phyloP scores from a whole-genome alignment of 306 rosid species.

The Prunus campanulata region DNA sequence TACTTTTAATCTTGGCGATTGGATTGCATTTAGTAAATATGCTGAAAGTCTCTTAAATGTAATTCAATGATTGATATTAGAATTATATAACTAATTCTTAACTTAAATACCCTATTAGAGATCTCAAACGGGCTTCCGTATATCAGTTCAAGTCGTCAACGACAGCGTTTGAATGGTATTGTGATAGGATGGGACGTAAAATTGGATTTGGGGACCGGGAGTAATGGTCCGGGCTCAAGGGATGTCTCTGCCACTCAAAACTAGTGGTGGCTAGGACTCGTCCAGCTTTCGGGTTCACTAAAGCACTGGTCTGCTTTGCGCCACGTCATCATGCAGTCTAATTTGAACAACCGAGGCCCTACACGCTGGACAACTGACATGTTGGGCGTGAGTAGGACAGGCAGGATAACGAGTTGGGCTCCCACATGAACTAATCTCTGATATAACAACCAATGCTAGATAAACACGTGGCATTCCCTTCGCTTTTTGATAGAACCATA shows the following conservation, averaged over 20 bases:
- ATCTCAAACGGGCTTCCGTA: too few relatives aligned
- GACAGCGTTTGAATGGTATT: neutral
- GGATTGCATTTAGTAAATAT: too few relatives aligned
- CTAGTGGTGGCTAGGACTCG: slow-evolving; percentile 14
- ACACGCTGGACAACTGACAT: neutral
- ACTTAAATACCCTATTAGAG: too few relatives aligned
- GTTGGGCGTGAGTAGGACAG: neutral
- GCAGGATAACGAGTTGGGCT: slow-evolving; percentile 1
- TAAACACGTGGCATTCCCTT: neutral
- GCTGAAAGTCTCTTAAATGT: fast-evolving
- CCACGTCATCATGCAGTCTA: slow-evolving; percentile 5
- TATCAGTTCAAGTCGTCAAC: too few relatives aligned
- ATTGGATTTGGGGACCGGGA: neutral
- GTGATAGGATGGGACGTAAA: neutral
- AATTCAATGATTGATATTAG: fast-evolving
- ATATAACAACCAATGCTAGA: neutral
- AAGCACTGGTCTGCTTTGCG: neutral
- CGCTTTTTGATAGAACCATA: neutral
- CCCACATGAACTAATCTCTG: neutral
- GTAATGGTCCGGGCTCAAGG: neutral
- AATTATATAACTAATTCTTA: fast-evolving
- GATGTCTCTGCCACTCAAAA: slow-evolving; percentile 22
- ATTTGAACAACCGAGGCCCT: neutral
- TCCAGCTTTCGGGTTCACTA: neutral
- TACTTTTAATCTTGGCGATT: too few relatives aligned